Evolutionary conservation across 441 rosid genomes (phyloP).

Genomic region (Mallotus japonicus): DNA sequence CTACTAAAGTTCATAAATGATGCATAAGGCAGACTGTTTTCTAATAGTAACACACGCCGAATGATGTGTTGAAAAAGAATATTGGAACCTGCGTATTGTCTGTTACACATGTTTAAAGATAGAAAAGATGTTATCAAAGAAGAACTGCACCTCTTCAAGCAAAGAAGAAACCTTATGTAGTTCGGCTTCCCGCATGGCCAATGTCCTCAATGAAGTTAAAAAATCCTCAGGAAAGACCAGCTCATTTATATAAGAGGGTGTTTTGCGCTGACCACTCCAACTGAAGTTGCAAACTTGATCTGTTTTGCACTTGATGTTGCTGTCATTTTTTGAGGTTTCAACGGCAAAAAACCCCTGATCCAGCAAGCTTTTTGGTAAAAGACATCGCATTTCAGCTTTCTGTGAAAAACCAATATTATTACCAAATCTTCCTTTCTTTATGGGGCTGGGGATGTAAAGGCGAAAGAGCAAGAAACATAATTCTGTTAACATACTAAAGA

Average conservation of each 20-base stretch:
- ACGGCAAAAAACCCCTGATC: constrained; percentile 60
- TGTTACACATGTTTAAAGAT: background rate
- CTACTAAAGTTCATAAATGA: constrained; percentile 1
- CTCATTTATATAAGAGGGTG: constrained; percentile 66
- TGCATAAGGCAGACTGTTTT: background rate
- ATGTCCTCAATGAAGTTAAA: constrained; percentile 74
- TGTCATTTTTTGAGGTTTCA: constrained; percentile 35
- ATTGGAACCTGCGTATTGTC: background rate
- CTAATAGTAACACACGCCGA: background rate
- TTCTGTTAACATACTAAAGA: background rate
- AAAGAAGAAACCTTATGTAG: constrained; percentile 62
- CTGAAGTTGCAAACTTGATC: constrained; percentile 51
- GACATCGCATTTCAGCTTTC: constrained; percentile 85
- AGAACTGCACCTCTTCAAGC: constrained; percentile 68
- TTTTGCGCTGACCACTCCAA: constrained; percentile 90
- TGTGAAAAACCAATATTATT: constrained; percentile 33
- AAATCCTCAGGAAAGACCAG: constrained; percentile 81
- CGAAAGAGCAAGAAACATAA: background rate
- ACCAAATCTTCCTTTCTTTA: constrained; percentile 7
- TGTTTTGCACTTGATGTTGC: constrained; percentile 25
- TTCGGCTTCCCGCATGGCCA: constrained; percentile 75
- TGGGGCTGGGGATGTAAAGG: background rate
- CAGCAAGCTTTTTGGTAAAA: constrained; percentile 65
- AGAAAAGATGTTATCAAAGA: constrained; percentile 1
- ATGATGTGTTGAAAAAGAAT: background rate